Evolutionary conservation across 75 land plant genomes (phyloP).

Genomic region (Cryptomeria japonica): DNA sequence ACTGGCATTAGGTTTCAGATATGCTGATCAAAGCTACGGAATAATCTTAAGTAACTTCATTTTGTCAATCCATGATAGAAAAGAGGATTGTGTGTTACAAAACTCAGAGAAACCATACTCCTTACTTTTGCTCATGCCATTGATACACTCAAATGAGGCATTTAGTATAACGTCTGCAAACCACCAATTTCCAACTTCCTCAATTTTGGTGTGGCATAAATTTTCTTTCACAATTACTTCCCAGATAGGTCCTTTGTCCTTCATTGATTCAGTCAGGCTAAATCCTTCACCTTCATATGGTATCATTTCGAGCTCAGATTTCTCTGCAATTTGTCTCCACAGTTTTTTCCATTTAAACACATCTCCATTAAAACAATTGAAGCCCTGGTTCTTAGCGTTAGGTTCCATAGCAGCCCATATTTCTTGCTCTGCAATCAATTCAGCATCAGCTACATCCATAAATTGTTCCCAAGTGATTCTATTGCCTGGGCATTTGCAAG

Average conservation of each 20-base stretch:
- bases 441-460: conserved; percentile 68
- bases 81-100: too few species aligned
- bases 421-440: conserved; percentile 82
- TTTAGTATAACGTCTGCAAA: conserved; percentile 46
- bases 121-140: too few species aligned
- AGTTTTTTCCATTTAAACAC: conserved; percentile 72
- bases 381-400: conserved; percentile 68
- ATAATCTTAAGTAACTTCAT: too few species aligned
- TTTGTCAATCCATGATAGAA: too few species aligned
- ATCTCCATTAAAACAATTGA: conserved; percentile 78
- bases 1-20: too few species aligned
- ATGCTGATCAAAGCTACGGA: too few species aligned
- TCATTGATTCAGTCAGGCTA: conserved; percentile 59
- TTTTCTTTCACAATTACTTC: conserved; percentile 66
- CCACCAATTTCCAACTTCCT: conserved; percentile 73
- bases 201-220: conserved; percentile 41
- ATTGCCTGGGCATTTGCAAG: conserved; percentile 54
- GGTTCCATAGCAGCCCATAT: conserved; percentile 79
- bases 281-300: conserved; percentile 22
- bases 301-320: conserved; percentile 48
- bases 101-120: too few species aligned
- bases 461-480: conserved; percentile 53
- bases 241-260: conserved; percentile 65
- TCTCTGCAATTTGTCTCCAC: conserved; percentile 68
- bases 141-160: not conserved